Evolutionary conservation across 495 filamentous ascomycete genomes (phyloP).

Genomic region (Aspergillus ellipticus): DNA sequence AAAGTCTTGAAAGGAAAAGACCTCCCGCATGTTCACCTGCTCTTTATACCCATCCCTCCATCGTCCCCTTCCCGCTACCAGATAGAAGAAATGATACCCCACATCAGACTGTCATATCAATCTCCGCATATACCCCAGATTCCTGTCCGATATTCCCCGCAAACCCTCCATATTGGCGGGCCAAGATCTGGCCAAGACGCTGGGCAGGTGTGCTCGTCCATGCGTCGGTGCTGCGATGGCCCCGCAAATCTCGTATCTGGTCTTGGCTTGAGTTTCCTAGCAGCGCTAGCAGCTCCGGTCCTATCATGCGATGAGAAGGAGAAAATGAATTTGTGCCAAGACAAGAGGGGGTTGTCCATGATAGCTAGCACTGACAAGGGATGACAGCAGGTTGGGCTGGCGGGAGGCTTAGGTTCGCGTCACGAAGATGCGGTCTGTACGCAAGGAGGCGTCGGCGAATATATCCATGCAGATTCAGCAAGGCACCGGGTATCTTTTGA

Average conservation of each 20-base stretch:
- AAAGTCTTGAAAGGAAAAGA: not conserved
- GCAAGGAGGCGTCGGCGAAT: not conserved
- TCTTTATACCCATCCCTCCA: not conserved
- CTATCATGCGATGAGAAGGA: not conserved
- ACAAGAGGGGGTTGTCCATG: not conserved
- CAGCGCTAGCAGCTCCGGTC: not conserved
- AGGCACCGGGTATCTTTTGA: not conserved
- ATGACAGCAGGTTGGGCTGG: not conserved
- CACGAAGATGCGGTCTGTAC: not conserved
- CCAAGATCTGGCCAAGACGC: constrained; percentile 21
- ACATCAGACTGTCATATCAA: not conserved
- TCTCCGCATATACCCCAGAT: constrained; percentile 4
- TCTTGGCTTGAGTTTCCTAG: not conserved
- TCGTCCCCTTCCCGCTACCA: not conserved
- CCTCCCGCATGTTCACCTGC: not conserved
- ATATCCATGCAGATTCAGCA: not conserved
- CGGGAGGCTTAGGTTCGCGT: not conserved
- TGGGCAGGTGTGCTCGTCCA: constrained; percentile 16
- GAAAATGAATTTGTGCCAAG: not conserved
- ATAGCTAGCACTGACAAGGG: not conserved
- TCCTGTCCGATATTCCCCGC: constrained; percentile 4
- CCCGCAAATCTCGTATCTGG: not conserved
- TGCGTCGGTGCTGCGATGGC: constrained; percentile 6
- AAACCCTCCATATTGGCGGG: constrained; percentile 15
- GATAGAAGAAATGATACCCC: no score